Base-by-base conservation (phyloP, 148 eudicot genomes). In the Talinum fruticosum region DNA sequence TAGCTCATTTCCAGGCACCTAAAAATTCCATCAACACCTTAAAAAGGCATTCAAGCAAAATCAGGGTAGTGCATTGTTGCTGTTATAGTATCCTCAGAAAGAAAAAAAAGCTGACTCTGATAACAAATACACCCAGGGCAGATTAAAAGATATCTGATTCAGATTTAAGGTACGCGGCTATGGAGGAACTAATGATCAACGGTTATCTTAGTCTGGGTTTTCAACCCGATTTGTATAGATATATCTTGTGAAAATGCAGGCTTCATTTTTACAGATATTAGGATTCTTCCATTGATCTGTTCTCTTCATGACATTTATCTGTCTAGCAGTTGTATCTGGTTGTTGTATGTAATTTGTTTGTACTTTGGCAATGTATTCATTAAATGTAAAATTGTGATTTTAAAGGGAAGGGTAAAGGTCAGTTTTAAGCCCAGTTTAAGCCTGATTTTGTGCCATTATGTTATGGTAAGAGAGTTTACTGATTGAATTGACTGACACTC, bases 1-100 rank as follows among this genome's bases (percentile, higher is more conserved):
- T 57, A 88, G 79, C 84, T 76, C 91, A 15, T 82, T 84, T 32
- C 95, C 86, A 0, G 97, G 98, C 64, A 90, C 94, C 76, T 92
- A 78, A 87, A 67, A 57, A 67, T 26, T 51, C 41, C 32, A 32
- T 32, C 34, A 45, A 18, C n/a, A 21, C 53, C 34, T 24, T 29
- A 10, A 29, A 3, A 51, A 73, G 35, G 54, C 54, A 34, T 73
- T 74, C 33, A 49, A 66, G 36, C 77, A 73, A 51, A 62, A 61
- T 61, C 74, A 54, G 34, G 65, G 68, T 74, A 35, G 33, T 53
- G 54, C 73, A 57, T n/a, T 21, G 64, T 28, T 57, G 64, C 64
- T 23, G 28, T 23, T 23, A 6, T 45, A 37, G 64, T 51, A 26
- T 30, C 34, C 33, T n/a, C 53, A 59, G 62, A 44, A 70, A 80